These are phyloP conservation scores for Talaromyces sp. DNA, from an alignment of 2,329 filamentous ascomycete species.

Conservation along the genomic window DNA sequence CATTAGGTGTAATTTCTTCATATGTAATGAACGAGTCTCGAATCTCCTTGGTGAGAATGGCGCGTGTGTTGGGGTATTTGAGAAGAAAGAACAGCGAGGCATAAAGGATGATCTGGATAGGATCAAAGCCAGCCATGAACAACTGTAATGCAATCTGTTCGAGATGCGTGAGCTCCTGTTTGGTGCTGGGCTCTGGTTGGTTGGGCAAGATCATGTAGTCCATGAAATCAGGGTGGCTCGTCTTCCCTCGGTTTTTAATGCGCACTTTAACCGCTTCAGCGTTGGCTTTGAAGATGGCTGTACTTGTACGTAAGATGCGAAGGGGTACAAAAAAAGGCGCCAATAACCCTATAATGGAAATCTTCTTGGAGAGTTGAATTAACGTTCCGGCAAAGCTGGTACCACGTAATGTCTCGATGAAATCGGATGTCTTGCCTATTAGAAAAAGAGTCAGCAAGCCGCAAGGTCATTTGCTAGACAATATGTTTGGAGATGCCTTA, in stretches of 20 bases:
- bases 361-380: neutral
- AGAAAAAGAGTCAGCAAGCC: neutral
- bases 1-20: neutral
- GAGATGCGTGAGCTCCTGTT: neutral
- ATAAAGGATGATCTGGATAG: neutral
- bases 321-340: neutral
- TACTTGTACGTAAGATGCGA: neutral
- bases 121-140: neutral
- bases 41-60: neutral
- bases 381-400: constrained; percentile 1
- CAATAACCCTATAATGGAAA: neutral
- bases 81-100: neutral
- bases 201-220: neutral
- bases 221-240: neutral
- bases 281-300: neutral
- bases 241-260: neutral
- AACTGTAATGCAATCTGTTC: neutral
- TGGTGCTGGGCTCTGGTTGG: neutral
- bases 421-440: neutral
- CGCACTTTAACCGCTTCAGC: neutral
- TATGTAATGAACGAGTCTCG: neutral
- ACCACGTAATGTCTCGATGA: neutral
- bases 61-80: neutral
- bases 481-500: neutral
- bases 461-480: neutral